Evolutionary conservation across 495 filamentous ascomycete genomes (phyloP).

Genomic region (Aspergillus olivimuriae): DNA sequence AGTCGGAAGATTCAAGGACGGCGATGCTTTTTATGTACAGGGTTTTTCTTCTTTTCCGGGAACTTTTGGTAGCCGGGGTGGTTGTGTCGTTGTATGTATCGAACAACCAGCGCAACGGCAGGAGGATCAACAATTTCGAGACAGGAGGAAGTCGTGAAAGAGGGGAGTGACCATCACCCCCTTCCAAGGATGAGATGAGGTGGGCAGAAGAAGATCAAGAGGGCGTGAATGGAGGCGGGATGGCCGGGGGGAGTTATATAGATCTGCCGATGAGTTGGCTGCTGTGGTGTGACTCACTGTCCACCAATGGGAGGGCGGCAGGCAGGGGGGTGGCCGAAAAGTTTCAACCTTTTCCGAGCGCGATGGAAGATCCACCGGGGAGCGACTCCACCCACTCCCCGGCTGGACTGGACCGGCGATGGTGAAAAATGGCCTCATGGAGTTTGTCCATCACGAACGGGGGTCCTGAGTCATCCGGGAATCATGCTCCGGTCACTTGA

Average conservation of each 20-base stretch:
- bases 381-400: constrained; percentile 15
- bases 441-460: constrained; percentile 11
- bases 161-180: constrained; percentile 43
- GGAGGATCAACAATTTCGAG: constrained; percentile 7
- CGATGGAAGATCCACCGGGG: too few species aligned
- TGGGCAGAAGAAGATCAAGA: constrained; percentile 15
- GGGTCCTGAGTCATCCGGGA: not conserved
- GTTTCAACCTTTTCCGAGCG: constrained; percentile 12
- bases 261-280: constrained; percentile 10
- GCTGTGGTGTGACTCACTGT: constrained; percentile 24
- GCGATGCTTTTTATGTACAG: not conserved
- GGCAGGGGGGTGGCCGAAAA: too few species aligned
- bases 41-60: constrained; percentile 6
- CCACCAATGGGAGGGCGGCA: constrained; percentile 13
- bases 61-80: constrained; percentile 1
- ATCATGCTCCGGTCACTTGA: too few species aligned
- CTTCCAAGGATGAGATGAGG: constrained; percentile 39
- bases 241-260: constrained; percentile 10
- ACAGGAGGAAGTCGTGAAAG: constrained; percentile 15
- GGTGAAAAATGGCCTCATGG: constrained; percentile 20
- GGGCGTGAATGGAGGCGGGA: not conserved
- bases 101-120: constrained; percentile 3
- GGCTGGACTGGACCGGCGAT: constrained; percentile 17
- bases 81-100: not conserved
- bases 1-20: constrained; percentile 1